Evolutionary conservation across 225 moss, liverwort and hornwort genomes (phyloP), one percentile per base, ranked within the genome.

Genomic region (Bryum argenteum): DNA sequence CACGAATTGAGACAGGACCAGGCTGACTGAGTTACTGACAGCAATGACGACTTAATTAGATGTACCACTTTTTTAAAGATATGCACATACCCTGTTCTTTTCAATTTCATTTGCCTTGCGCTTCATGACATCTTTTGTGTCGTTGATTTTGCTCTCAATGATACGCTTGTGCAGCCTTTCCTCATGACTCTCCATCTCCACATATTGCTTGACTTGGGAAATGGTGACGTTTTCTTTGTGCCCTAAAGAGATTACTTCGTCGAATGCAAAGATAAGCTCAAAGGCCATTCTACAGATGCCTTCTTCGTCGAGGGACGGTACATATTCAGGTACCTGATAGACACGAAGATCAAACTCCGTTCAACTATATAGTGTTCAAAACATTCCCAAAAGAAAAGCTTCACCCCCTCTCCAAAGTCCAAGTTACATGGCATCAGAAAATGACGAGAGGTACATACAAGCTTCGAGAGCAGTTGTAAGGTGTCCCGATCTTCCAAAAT

Each of bases 401-500:
- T 43, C n/a, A 42, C 19, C 37, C 55, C 9, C 41, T 65, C 15
- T 69, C 9, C n/a, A 71, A 51, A 43, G 23, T 61, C 61, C n/a
- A 22, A 64, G 13, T 45, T 17, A 52, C 26, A 28, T 62, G 11
- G 10, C 23, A 61, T 15, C 42, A 1, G n/a, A 3, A 55, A 22
- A 23, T 33, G 42, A 44, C 60, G 67, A 10, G 42, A 76, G 54
- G 67, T 78, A 89, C 84, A 91, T 96, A 97, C 96, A 65, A 97
- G 90, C 76, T 97, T 97, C 20, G 96, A 97, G 67, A 97, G 82
- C 54, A 94, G 80, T 67, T 92, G 91, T 56, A 97, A 79, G 12
- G 96, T 97, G 40, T 97, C 96, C 13, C 93, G 93, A 90, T 97
- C 94, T 81, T 97, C 94, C 45, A 97, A 81, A 70, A 97, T 97